Evolutionary conservation across 495 filamentous ascomycete genomes (phyloP).

Genomic region (Talaromyces proteolyticus): DNA sequence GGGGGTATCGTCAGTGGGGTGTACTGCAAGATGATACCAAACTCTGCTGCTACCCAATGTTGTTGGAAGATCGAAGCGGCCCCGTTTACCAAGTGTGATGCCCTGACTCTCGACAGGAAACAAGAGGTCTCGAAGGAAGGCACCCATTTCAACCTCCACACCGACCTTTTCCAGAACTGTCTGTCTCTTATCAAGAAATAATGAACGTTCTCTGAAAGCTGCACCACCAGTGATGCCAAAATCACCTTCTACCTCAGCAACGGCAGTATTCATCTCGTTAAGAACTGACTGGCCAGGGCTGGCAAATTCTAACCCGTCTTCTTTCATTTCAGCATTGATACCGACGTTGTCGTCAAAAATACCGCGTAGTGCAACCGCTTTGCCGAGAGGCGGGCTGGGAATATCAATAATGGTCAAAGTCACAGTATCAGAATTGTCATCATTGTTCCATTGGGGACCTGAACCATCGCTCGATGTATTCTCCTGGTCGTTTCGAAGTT

Average conservation of each 20-base stretch:
- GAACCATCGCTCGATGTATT: constrained; percentile 53
- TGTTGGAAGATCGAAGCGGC: constrained; percentile 66
- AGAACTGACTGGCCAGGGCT: constrained; percentile 69
- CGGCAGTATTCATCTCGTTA: constrained; percentile 76
- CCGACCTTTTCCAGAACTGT: constrained; percentile 80
- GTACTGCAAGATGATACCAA: constrained; percentile 91
- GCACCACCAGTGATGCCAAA: constrained; percentile 68
- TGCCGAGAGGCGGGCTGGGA: constrained; percentile 71
- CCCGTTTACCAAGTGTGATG: constrained; percentile 63
- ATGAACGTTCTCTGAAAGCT: constrained; percentile 64
- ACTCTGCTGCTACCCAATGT: constrained; percentile 74
- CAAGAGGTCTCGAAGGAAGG: constrained; percentile 77
- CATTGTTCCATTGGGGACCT: constrained; percentile 54
- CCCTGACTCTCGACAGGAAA: constrained; percentile 73
- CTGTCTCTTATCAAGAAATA: constrained; percentile 74
- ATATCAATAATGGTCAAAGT: constrained; percentile 86
- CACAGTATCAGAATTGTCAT: constrained; percentile 74
- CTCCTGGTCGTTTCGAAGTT: constrained; percentile 63
- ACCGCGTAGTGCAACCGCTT: constrained; percentile 76
- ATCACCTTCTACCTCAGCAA: constrained; percentile 73
- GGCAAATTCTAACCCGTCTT: constrained; percentile 75
- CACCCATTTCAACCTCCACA: constrained; percentile 71
- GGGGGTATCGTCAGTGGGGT: constrained; percentile 84
- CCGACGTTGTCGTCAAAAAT: constrained; percentile 89
- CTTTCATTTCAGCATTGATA: constrained; percentile 95